phyloP scores from a whole-genome alignment of 2,329 filamentous ascomycete species.

The Sarocladium brachiariae region DNA sequence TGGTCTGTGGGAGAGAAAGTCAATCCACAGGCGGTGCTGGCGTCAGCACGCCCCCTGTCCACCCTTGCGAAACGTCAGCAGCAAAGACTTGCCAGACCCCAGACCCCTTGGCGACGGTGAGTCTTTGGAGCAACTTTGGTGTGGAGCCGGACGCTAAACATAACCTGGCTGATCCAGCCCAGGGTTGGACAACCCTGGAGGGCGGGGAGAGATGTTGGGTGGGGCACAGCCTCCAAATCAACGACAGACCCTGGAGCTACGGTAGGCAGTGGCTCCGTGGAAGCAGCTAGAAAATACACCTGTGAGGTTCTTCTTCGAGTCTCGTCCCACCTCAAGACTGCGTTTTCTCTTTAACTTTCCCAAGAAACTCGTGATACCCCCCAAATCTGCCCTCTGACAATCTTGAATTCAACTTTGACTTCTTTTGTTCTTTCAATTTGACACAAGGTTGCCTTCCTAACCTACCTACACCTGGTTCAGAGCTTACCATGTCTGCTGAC shows the following conservation, averaged over 20 bases:
- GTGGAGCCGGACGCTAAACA: not conserved
- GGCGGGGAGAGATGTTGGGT: not conserved
- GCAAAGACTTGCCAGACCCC: too few relatives aligned
- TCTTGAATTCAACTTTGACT: not conserved
- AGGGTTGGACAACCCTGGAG: not conserved
- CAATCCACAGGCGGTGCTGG: not conserved
- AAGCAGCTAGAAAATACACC: conserved; percentile 13
- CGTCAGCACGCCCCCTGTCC: not conserved
- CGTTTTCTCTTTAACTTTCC: not conserved
- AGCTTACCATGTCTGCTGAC: conserved; percentile 49
- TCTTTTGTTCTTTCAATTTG: not conserved
- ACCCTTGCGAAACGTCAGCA: conserved; percentile 8
- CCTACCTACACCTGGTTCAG: conserved; percentile 4
- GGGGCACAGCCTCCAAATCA: not conserved
- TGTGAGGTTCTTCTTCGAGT: not conserved
- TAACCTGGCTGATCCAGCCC: not conserved
- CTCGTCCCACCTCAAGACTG: conserved; percentile 1
- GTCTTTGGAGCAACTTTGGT: not conserved
- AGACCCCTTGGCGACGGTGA: not conserved
- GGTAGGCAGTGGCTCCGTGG: conserved; percentile 6
- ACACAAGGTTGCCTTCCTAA: not conserved
- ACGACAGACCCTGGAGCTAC: not conserved
- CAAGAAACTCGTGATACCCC: conserved; percentile 6
- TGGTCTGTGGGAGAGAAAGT: not conserved
- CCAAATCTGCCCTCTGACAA: not conserved